Base-by-base conservation (phyloP, 2,329 filamentous ascomycete genomes). In the Daldinia sp. region DNA sequence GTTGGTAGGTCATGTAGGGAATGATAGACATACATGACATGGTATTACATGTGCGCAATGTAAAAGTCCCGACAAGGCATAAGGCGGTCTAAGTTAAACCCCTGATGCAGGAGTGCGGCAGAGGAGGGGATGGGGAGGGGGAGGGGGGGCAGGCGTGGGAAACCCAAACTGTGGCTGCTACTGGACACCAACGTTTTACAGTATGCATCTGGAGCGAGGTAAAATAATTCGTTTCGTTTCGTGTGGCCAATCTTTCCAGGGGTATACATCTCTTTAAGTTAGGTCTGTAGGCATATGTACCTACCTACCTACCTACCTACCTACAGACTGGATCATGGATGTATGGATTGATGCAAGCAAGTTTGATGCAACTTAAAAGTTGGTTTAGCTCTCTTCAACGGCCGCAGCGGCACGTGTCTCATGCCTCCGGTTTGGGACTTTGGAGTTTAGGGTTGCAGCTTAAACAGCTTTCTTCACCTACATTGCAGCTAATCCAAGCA, bases 161-260 rank as follows among this genome's bases (percentile, higher is more conserved):
- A 37, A 23, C 30, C 51, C n/a, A 7, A 37, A 37, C 56, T 60
- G 28, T 42, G 42, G 28, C 26, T 54, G 33, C 30, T 37, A 54
- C 18, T 37, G 57, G 57, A 30, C 57, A 39, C 26, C 63, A 35
- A 41, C 57, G 44, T 66, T 54, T 50, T 65, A 51, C 41, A 23
- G 37, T 54, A 58, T 66, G 60, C 57, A 54, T 55, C 56, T 58
- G 35, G 28, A 59, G 56, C 55, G 18, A 33, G 63, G 55, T 44
- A 23, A 57, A 51, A 41, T 33, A 65, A 9, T 60, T 39, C 54
- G 68, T 68, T 70, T 68, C 65, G 68, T 70, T 65, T 68, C 60
- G 60, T 68, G 61, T 63, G 60, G 65, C 61, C 42, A 46, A 9
- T 33, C 33, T 54, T 37, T 18, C n/a, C 33, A 23, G 50, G 50